Evolutionary conservation across 495 filamentous ascomycete genomes (phyloP), one percentile per base, ranked within the genome.

Genomic region (Hypoxylon lenormandii): DNA sequence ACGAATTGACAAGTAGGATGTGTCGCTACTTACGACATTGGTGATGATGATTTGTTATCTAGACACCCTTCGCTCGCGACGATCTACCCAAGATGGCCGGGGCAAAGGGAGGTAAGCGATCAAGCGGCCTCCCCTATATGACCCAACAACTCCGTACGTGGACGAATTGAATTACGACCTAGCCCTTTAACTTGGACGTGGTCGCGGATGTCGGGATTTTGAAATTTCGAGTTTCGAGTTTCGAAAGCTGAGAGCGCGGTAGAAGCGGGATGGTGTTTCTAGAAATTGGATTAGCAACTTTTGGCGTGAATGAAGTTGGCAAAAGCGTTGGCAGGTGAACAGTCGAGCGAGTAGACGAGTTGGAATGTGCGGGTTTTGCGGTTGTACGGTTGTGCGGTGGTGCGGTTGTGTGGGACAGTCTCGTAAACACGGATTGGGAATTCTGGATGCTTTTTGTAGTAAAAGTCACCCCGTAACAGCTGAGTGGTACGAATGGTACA

Each of bases 21-120:
- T 63, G 61, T 55, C 50, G 43, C 21, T 40, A 76, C 82, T 80
- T 79, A 85, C 82, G 82, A 78, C 82, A 83, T 85, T 81, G 80
- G 77, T 72, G 77, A 78, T 72, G 77, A 78, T 69, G 68, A 75
- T 61, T 72, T 66, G 51, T 55, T 63, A 58, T 67, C 50, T 58
- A 64, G 64, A 72, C 74, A 76, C 76, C 75, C 76, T 79, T 79
- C 66, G 71, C 80, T 78, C 75, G 62, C 76, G 66, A 79, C 76
- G 72, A 77, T 78, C 74, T 75, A 66, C 70, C 64, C 69, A 72
- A 73, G 73, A 74, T 67, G 77, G 74, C 72, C 75, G 76, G 69
- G 75, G 70, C 72, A 78, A 78, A 76, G 76, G 72, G 59, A 66
- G 45, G 45, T 69, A 33, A 61, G 50, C 28, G 30, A 62, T 55